These are phyloP conservation scores for Hemileccinum rubropunctum DNA, from an alignment of 768 basidiomycete genomes.

Conservation along the genomic window DNA sequence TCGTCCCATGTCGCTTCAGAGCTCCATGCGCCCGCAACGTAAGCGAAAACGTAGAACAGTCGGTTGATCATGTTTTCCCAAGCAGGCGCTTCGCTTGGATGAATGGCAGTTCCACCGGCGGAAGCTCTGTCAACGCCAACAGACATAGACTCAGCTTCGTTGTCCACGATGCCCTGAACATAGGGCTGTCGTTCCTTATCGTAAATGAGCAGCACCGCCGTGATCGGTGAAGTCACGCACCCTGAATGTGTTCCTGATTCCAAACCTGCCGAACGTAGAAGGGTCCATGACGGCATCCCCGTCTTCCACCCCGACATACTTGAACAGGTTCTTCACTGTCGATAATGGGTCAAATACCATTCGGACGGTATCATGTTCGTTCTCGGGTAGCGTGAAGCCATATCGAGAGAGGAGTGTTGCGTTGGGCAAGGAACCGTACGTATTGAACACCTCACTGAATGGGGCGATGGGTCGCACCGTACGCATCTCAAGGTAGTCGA, in stretches of 20 bases:
- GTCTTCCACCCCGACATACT: slow-evolving; percentile 8
- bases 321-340: slow-evolving; percentile 12
- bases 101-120: neutral
- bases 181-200: slow-evolving; percentile 18
- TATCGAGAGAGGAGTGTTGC: slow-evolving; percentile 65
- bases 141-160: slow-evolving; percentile 5
- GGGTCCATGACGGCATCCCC: slow-evolving; percentile 18
- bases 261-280: slow-evolving; percentile 7
- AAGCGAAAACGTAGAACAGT: slow-evolving; percentile 18
- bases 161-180: slow-evolving; percentile 17
- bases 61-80: slow-evolving; percentile 14
- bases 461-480: slow-evolving; percentile 49
- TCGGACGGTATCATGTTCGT: slow-evolving; percentile 59
- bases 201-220: slow-evolving; percentile 24
- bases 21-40: slow-evolving; percentile 21
- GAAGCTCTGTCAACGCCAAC: slow-evolving; percentile 1
- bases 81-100: slow-evolving; percentile 8
- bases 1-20: slow-evolving; percentile 28
- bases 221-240: slow-evolving; percentile 22
- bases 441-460: slow-evolving; percentile 67
- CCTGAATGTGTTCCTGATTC: slow-evolving; percentile 28
- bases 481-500: slow-evolving; percentile 65
- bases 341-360: slow-evolving; percentile 26
- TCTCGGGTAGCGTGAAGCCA: slow-evolving; percentile 72
- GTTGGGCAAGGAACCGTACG: slow-evolving; percentile 68